Percentiles rank a stretch among this genome's conserved stretches.
These are phyloP conservation scores for Rhytidiadelphus loreus DNA, from an alignment of 225 moss, liverwort and hornwort genomes.

Conservation along the genomic window DNA sequence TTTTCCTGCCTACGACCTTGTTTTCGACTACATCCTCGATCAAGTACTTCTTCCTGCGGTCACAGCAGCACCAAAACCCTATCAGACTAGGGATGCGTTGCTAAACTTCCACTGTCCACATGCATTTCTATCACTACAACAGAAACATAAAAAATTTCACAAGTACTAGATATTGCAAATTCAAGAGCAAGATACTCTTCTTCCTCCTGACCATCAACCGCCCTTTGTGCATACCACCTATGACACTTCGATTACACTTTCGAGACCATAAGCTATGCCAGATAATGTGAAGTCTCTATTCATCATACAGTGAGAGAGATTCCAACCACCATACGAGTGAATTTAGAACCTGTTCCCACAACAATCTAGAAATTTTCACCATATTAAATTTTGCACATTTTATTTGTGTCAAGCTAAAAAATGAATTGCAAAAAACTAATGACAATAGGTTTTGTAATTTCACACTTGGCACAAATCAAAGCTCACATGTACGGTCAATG, in stretches of 20 bases:
- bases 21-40: slow-evolving; percentile 54
- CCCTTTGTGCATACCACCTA: not conserved
- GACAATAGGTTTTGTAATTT: not conserved
- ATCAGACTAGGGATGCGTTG: not conserved
- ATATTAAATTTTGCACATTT: not conserved
- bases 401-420: not conserved
- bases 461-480: not conserved
- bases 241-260: not conserved
- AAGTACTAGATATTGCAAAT: not conserved
- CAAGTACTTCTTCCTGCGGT: slow-evolving; percentile 48
- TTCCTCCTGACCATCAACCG: not conserved
- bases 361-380: not conserved
- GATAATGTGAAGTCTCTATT: not conserved
- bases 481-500: not conserved
- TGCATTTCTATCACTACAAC: not conserved
- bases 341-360: not conserved
- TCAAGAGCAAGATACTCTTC: not conserved
- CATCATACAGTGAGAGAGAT: not conserved
- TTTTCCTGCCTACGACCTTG: slow-evolving; percentile 50
- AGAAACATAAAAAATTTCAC: not conserved
- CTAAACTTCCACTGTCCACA: not conserved
- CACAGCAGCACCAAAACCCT: not conserved
- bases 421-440: not conserved
- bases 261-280: not conserved
- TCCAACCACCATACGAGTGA: not conserved